Evolutionary conservation across 805 yeast species (phyloP), one percentile per base, ranked within the genome.

Genomic region (Candida sithepensis): DNA sequence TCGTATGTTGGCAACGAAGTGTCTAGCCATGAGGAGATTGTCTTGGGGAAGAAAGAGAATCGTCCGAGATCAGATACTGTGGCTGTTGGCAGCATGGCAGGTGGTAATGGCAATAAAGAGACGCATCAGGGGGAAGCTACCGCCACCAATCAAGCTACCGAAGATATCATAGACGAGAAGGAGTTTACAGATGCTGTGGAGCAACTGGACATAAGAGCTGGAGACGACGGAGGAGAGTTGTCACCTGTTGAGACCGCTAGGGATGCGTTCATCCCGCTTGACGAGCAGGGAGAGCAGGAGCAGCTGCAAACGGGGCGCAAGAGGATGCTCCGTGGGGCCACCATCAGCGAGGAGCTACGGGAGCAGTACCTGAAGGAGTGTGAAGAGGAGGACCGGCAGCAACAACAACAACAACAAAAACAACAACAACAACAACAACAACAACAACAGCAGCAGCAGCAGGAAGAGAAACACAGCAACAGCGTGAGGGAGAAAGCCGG

Each of bases 11-110:
- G 39, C 21, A 12, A 38, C 10, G 18, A 23, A 3, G 30, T 46
- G 6, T 22, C 41, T 18, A 18, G 45, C 3, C 45, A 41, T 41
- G 42, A 41, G 9, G 45, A 41, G 22, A 13, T 41, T 12, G 30
- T 46, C 26, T n/a, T n/a, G n/a, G 49, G 24, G 18, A 46, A 6
- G 26, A n/a, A 34, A 16, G 38, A 34, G 8, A 18, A 16, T 16
- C n/a, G 38, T 16, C n/a, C 6, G 9, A n/a, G 38, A 16, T 34
- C 38, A n/a, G 18, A 16, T 16, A 34, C 38, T 13, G 16, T 34
- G 7, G n/a, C 38, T 16, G 19, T 34, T 7, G 38, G 38, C 9
- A 34, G 6, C 7, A 34, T 34, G 8, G 8, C 34, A 6, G 16
- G 16, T 12, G 16, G 12, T 26, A 12, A 26, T 26, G n/a, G n/a